These are phyloP conservation scores for Sporisorium sorghi DNA, from an alignment of 1,284 basidiomycete genomes.

Conservation along the genomic window DNA sequence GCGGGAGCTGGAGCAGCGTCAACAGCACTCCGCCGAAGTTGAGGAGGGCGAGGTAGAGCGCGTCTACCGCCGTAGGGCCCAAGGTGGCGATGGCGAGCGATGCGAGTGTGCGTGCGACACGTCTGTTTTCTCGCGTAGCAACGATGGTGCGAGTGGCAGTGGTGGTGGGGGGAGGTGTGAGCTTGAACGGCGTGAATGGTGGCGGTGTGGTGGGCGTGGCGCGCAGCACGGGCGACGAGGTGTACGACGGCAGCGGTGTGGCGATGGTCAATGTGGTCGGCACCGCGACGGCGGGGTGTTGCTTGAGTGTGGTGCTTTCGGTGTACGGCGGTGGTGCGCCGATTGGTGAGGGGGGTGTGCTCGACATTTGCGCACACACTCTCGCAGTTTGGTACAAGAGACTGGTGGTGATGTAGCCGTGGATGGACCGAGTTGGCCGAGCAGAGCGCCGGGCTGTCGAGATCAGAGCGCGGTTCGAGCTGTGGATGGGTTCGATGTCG, in stretches of 20 bases:
- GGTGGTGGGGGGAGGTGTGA: not conserved
- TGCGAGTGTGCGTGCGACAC: not conserved
- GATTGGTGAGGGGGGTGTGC: not conserved
- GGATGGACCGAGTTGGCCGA: too few species aligned
- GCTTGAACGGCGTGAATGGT: too few species aligned
- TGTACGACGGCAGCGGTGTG: constrained; percentile 13
- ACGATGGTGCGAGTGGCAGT: too few species aligned
- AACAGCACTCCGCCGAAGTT: constrained; percentile 14
- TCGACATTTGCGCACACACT: too few species aligned
- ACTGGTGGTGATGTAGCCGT: too few species aligned
- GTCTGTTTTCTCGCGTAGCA: too few species aligned
- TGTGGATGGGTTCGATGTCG: too few species aligned
- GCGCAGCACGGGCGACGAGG: constrained; percentile 10
- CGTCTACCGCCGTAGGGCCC: constrained; percentile 1
- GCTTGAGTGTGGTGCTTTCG: too few species aligned
- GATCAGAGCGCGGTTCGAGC: too few species aligned
- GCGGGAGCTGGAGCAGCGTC: constrained; percentile 15
- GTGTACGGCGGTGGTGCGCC: not conserved
- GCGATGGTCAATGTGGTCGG: too few species aligned
- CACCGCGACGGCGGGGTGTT: not conserved
- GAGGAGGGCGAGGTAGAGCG: not conserved
- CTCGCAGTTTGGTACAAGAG: too few species aligned
- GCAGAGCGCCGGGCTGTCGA: too few species aligned
- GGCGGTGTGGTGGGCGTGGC: not conserved
- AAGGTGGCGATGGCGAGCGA: not conserved